Evolutionary conservation across 257 asterid species (phyloP).

Genomic region (Ajuga chamaepitys): DNA sequence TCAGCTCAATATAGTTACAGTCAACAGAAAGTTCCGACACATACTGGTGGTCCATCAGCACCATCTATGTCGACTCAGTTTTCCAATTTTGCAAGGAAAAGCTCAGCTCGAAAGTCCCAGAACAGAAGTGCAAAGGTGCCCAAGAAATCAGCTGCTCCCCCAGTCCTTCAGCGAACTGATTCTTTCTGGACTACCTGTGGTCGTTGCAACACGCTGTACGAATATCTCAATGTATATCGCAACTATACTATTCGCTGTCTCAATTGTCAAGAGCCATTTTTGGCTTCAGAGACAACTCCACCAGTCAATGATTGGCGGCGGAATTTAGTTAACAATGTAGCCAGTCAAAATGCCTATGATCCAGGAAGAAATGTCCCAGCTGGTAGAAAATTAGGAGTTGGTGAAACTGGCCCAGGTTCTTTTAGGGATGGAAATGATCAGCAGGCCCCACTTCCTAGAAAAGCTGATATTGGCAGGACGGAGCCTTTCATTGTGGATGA

Average conservation of each 20-base stretch:
- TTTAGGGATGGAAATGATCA: constrained; percentile 9
- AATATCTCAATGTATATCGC: constrained; percentile 45
- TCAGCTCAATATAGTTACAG: constrained; percentile 18
- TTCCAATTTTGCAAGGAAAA: constrained; percentile 25
- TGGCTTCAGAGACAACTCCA: constrained; percentile 41
- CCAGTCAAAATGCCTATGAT: too few species aligned
- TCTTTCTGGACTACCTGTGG: constrained; percentile 74
- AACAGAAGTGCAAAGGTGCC: constrained; percentile 24
- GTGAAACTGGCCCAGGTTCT: constrained; percentile 18
- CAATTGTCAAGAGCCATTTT: constrained; percentile 36
- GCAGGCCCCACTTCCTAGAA: constrained; percentile 29
- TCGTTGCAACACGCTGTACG: constrained; percentile 56
- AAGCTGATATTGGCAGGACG: constrained; percentile 19
- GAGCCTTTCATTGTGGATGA: constrained; percentile 44
- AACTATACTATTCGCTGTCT: constrained; percentile 54
- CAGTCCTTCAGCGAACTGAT: constrained; percentile 34
- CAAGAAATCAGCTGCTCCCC: constrained; percentile 22
- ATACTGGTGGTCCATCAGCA: constrained; percentile 30
- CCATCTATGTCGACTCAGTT: constrained; percentile 29
- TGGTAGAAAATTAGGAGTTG: constrained; percentile 29
- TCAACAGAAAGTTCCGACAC: constrained; percentile 4
- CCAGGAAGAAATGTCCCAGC: too few species aligned
- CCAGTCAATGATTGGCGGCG: constrained; percentile 33
- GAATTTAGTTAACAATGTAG: too few species aligned
- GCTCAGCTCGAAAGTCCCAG: constrained; percentile 30